A percentile compares a stretch with the other conserved stretches of the same genome.
These are phyloP conservation scores for Tuber umbilicatum DNA, from an alignment of 495 filamentous ascomycete genomes.

Conservation along the genomic window DNA sequence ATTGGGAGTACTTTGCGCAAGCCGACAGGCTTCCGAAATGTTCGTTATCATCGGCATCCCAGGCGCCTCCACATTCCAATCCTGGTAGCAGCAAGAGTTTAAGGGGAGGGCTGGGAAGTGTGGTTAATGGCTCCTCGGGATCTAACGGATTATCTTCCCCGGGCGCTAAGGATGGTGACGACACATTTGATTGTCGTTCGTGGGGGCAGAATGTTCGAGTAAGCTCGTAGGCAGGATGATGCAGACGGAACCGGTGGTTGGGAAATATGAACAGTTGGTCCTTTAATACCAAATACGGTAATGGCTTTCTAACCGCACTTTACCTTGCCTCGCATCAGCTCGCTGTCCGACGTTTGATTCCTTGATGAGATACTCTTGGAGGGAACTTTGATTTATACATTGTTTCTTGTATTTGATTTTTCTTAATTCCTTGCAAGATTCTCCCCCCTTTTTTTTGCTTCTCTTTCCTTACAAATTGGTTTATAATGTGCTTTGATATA, in stretches of 20 bases:
- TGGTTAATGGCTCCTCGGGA: slow-evolving; percentile 19
- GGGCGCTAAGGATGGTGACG: slow-evolving; percentile 17
- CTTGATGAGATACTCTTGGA: slow-evolving; percentile 3
- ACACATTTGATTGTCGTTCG: slow-evolving; percentile 32
- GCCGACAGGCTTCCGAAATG: slow-evolving; percentile 26
- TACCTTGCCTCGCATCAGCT: not conserved
- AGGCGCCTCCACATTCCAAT: slow-evolving; percentile 25
- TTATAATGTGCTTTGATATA: slow-evolving; percentile 35
- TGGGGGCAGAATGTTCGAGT: slow-evolving; percentile 33
- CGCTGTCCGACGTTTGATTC: not conserved
- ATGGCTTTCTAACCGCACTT: not conserved
- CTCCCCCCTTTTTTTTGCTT: slow-evolving; percentile 10
- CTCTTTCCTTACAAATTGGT: slow-evolving; percentile 13
- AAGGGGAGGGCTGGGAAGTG: slow-evolving; percentile 31
- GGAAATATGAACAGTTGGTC: slow-evolving; percentile 1
- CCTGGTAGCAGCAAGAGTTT: slow-evolving; percentile 16
- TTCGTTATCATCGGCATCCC: slow-evolving; percentile 34
- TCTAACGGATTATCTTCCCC: slow-evolving; percentile 3
- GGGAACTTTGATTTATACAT: slow-evolving; percentile 1
- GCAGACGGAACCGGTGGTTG: slow-evolving; percentile 1
- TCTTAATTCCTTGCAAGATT: slow-evolving; percentile 4
- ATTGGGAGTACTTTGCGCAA: slow-evolving; percentile 40
- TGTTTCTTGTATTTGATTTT: slow-evolving; percentile 31
- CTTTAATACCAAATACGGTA: not conserved
- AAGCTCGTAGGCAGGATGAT: slow-evolving; percentile 17